phyloP scores from a whole-genome alignment of 2,329 filamentous ascomycete genomes.

The Arthrobotrys sinensis region DNA sequence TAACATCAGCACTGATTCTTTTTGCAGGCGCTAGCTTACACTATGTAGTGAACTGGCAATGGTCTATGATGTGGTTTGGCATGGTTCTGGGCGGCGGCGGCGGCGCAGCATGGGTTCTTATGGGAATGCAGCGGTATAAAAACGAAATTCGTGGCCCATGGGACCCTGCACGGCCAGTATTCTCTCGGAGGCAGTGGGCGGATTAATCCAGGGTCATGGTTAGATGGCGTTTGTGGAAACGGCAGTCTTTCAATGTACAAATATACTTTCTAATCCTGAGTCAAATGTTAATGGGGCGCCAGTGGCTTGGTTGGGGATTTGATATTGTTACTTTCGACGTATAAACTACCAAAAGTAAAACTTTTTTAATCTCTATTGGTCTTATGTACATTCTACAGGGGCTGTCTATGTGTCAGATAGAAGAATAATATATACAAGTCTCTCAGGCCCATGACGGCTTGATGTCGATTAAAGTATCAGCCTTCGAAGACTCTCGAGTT shows the following conservation, averaged over 20 bases:
- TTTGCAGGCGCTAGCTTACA: conserved; percentile 85
- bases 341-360: conserved; percentile 2
- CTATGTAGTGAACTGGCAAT: conserved; percentile 73
- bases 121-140: conserved; percentile 97
- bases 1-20: conserved; percentile 83
- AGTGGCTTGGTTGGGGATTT: background rate
- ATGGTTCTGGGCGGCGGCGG: conserved; percentile 85
- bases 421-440: conserved; percentile 14
- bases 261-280: background rate
- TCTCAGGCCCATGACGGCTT: background rate
- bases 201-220: conserved; percentile 52
- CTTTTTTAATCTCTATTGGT: conserved; percentile 10
- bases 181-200: conserved; percentile 76
- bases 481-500: conserved; percentile 59
- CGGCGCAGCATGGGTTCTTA: conserved; percentile 97
- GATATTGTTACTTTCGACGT: background rate
- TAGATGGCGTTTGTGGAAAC: conserved; percentile 29
- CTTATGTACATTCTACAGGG: conserved; percentile 11
- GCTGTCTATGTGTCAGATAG: conserved; percentile 8
- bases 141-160: conserved; percentile 98
- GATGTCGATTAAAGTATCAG: background rate
- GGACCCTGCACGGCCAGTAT: conserved; percentile 93
- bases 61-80: conserved; percentile 80
- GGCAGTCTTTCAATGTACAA: conserved; percentile 2
- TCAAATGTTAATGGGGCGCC: background rate